A percentile compares a stretch with the other conserved stretches of the same genome.
Evolutionary conservation across 352 stramenopile genomes (phyloP).

Genomic region (Phytopythium sindhum): DNA sequence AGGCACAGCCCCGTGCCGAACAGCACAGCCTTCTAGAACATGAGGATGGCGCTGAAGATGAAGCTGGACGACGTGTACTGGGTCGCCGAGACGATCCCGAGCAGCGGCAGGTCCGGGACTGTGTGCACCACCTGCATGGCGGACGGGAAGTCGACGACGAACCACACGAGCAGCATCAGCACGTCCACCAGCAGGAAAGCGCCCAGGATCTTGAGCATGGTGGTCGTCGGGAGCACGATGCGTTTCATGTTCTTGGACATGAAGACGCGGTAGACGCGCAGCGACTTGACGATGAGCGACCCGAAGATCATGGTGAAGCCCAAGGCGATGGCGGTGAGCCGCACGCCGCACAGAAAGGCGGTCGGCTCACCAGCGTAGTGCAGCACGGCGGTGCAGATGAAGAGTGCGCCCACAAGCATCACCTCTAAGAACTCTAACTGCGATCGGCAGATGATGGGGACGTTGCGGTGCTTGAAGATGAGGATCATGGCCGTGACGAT

Average conservation of each 20-base stretch:
- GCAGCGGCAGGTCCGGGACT: neutral
- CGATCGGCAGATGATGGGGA: conserved; percentile 21
- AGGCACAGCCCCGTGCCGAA: conserved; percentile 38
- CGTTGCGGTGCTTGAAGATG: conserved; percentile 13
- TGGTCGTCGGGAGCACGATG: conserved; percentile 10
- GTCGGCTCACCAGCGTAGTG: conserved; percentile 16
- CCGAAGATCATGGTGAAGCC: conserved; percentile 28
- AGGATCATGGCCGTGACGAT: conserved; percentile 5
- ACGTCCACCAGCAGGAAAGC: conserved; percentile 16
- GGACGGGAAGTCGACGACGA: conserved; percentile 9
- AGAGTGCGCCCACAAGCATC: conserved; percentile 3
- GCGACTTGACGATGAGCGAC: conserved; percentile 24
- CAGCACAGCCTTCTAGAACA: conserved; percentile 56
- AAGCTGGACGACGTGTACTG: conserved; percentile 36
- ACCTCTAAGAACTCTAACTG: conserved; percentile 19
- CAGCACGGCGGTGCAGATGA: conserved; percentile 13
- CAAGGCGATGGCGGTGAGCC: conserved; percentile 13
- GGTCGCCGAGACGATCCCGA: conserved; percentile 14
- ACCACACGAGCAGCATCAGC: conserved; percentile 13
- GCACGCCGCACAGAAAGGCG: conserved; percentile 12
- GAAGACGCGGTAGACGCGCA: conserved; percentile 42
- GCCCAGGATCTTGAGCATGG: conserved; percentile 17
- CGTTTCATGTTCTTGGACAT: conserved; percentile 24
- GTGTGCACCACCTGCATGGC: conserved; percentile 15
- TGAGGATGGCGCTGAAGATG: conserved; percentile 46